phyloP scores from a whole-genome alignment of 164 flowering plant genomes.

The Akebia trifoliata region DNA sequence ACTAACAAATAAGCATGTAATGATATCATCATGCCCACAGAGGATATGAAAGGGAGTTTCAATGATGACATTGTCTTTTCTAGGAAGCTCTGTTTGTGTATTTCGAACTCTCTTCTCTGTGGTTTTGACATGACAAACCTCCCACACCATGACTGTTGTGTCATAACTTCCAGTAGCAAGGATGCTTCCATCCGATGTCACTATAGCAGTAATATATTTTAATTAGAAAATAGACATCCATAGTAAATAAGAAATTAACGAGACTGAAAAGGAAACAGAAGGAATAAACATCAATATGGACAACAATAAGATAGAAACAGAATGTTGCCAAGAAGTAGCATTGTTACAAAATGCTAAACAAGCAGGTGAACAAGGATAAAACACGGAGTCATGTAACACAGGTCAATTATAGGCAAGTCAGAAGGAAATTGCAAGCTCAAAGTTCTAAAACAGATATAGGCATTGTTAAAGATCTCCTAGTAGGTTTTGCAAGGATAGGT shows the following conservation, averaged over 20 bases:
- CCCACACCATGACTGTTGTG: slow-evolving; percentile 99
- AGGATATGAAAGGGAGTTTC: slow-evolving; percentile 91
- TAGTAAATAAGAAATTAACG: background rate
- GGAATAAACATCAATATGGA: background rate
- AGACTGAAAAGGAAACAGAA: background rate
- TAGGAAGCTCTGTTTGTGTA: slow-evolving; percentile 52
- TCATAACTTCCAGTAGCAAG: slow-evolving; percentile 99
- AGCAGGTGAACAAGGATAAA: background rate
- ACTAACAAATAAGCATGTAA: slow-evolving; percentile 85
- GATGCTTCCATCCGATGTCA: slow-evolving; percentile 83
- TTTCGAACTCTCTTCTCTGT: slow-evolving; percentile 58
- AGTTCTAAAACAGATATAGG: no score
- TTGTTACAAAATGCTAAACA: background rate
- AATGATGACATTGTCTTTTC: slow-evolving; percentile 60
- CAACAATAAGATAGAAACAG: no score
- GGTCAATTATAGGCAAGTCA: no score
- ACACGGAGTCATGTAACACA: no score
- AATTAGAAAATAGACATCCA: background rate
- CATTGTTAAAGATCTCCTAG: no score
- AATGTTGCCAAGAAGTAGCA: background rate
- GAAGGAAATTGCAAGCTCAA: no score
- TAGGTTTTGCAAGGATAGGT: no score
- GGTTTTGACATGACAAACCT: slow-evolving; percentile 46
- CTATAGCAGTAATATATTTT: slow-evolving; percentile 37
- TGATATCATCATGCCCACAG: slow-evolving; percentile 95